A percentile compares a stretch with the other conserved stretches of the same genome.
Conservation (phyloP, 202 grass and related monocot genomes). For the Schoenoplectus triqueter region DNA sequence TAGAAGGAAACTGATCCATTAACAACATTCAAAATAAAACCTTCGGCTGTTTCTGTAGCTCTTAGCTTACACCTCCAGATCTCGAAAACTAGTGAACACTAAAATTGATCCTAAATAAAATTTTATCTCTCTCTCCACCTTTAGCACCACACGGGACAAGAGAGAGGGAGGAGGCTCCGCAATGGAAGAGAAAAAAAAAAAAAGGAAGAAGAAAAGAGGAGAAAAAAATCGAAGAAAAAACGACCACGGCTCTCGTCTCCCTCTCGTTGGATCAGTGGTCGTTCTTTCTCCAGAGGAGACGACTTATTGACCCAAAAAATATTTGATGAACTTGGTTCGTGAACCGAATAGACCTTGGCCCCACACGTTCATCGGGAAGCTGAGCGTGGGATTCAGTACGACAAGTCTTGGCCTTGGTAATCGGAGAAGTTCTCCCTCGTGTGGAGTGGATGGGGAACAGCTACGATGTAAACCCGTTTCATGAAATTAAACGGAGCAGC, state of each 20-base stretch:
- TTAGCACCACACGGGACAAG: conserved; percentile 26
- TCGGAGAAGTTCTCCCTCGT: background rate
- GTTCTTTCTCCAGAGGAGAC: conserved; percentile 29
- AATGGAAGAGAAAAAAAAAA: background rate
- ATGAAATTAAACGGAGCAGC: background rate
- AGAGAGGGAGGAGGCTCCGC: background rate
- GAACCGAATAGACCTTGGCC: background rate
- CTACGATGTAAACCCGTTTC: conserved; percentile 10
- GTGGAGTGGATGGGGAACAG: background rate
- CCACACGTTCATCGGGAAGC: background rate
- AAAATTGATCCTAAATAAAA: background rate
- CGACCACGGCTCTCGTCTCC: conserved; percentile 7
- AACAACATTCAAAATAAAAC: conserved; percentile 29
- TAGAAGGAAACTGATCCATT: conserved; percentile 22
- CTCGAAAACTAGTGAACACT: conserved; percentile 13
- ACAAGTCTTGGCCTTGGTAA: background rate
- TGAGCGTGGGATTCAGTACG: background rate
- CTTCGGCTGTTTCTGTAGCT: conserved; percentile 1
- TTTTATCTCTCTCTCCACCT: background rate
- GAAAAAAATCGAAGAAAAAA: conserved; percentile 2
- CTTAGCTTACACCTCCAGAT: conserved; percentile 34
- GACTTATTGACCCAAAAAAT: conserved; percentile 24
- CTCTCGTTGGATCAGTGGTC: conserved; percentile 36
- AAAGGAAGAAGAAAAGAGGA: background rate
- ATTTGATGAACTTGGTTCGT: conserved; percentile 25